Percentiles rank a stretch among this genome's conserved stretches.
Evolutionary conservation across 306 rosid species (phyloP).

Genomic region (Pyrus pyrifolia): DNA sequence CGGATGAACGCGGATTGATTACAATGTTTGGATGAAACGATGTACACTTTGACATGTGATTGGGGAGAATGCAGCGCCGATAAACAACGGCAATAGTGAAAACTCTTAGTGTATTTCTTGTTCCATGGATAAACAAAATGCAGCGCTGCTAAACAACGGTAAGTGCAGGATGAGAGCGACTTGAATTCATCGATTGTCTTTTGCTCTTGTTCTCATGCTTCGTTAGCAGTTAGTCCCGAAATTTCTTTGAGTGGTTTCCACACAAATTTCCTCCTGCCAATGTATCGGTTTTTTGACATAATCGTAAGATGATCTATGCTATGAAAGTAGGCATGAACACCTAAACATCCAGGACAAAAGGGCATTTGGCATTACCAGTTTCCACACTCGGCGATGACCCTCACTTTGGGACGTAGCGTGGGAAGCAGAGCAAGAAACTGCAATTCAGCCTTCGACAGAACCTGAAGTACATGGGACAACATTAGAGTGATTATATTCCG

Average conservation of each 20-base stretch:
- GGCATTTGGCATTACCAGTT: slow-evolving; percentile 46
- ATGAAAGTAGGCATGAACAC: not conserved
- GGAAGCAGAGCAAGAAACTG: slow-evolving; percentile 89
- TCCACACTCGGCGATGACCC: slow-evolving; percentile 96
- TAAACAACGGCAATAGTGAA: not conserved
- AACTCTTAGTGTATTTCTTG: not conserved
- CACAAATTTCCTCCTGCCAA: slow-evolving; percentile 70
- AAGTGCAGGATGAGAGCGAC: not conserved
- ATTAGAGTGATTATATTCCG: not conserved
- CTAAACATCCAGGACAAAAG: not conserved
- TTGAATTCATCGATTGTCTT: not conserved
- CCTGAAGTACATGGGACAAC: slow-evolving; percentile 27
- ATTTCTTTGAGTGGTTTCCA: slow-evolving; percentile 90
- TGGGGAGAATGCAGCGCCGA: not conserved
- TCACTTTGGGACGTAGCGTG: slow-evolving; percentile 72
- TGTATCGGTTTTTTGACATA: not conserved
- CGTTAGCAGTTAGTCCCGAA: slow-evolving; percentile 43
- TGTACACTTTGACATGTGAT: not conserved
- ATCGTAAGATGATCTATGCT: not conserved
- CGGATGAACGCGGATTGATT: not conserved
- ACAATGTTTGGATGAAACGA: not conserved
- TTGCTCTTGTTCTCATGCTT: slow-evolving; percentile 16
- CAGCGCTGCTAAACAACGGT: not conserved
- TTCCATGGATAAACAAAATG: not conserved
- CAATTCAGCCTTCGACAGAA: slow-evolving; percentile 82